A percentile compares a stretch with the other conserved stretches of the same genome.
phyloP scores from a whole-genome alignment of 108 stramenopile genomes.

The Cafeteria roenbergensis region DNA sequence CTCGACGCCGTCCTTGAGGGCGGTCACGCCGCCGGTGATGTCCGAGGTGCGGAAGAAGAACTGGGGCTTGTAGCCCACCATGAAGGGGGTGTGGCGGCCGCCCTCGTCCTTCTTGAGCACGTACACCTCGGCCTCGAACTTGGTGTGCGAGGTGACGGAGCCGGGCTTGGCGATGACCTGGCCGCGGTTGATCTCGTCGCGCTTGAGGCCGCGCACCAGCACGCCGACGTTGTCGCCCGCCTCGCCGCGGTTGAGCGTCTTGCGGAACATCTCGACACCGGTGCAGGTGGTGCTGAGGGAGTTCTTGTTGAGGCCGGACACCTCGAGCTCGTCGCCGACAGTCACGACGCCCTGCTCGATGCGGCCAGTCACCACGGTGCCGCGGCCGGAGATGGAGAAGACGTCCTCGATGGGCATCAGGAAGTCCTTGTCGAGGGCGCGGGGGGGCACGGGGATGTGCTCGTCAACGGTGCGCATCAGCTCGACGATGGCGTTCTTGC shows the following conservation, averaged over 20 bases:
- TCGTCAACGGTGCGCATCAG: constrained; percentile 83
- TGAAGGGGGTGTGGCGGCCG: constrained; percentile 97
- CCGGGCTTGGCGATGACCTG: constrained; percentile 86
- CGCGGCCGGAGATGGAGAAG: constrained; percentile 95
- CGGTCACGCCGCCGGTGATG: constrained; percentile 69
- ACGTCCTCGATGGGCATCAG: constrained; percentile 98
- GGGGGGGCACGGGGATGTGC: constrained; percentile 72
- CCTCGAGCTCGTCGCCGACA: constrained; percentile 86
- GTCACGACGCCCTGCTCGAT: constrained; percentile 83
- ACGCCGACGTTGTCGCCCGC: constrained; percentile 98
- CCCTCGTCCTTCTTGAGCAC: constrained; percentile 90
- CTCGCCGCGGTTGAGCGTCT: constrained; percentile 79
- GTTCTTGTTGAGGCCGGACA: constrained; percentile 55
- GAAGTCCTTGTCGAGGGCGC: constrained; percentile 93
- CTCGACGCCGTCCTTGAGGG: constrained; percentile 73
- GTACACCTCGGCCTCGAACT: constrained; percentile 94
- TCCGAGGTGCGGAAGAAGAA: constrained; percentile 98
- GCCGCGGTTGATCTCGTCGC: constrained; percentile 87
- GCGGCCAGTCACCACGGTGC: constrained; percentile 95
- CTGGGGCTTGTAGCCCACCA: constrained; percentile 92
- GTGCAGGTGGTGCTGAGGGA: constrained; percentile 78
- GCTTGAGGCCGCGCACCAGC: constrained; percentile 80
- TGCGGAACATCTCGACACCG: constrained; percentile 99
- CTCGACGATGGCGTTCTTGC: constrained; percentile 65
- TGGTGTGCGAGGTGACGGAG: constrained; percentile 52